These are phyloP conservation scores for Metschnikowia reukaufii DNA, from an alignment of 805 yeast species.

Conservation along the genomic window DNA sequence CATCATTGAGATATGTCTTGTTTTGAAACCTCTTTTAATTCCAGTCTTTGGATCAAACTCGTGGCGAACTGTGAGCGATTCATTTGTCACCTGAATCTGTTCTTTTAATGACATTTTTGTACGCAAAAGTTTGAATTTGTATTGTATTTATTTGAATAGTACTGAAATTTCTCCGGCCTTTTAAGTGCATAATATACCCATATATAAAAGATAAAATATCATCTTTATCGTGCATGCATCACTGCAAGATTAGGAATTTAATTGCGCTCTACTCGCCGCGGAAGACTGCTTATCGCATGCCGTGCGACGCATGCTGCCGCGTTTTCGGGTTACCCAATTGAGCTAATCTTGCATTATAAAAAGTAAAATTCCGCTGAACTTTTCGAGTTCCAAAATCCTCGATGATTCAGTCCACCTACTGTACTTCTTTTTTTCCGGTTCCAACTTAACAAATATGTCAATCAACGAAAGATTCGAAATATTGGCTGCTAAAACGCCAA, in stretches of 20 bases:
- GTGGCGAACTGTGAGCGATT: conserved; percentile 1
- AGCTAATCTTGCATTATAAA: background rate
- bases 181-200: too few relatives aligned
- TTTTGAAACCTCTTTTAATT: conserved; percentile 6
- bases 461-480: conserved; percentile 1
- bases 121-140: background rate
- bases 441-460: background rate
- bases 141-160: too few relatives aligned
- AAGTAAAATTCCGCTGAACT: background rate
- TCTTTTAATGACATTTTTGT: conserved; percentile 1
- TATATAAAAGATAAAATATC: too few relatives aligned
- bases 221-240: background rate
- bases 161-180: too few relatives aligned
- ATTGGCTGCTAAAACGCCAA: conserved; percentile 26
- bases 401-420: too few relatives aligned
- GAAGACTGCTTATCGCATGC: background rate
- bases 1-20: conserved; percentile 9
- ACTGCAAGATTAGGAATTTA: background rate
- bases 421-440: background rate
- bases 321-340: background rate
- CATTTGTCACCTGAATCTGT: background rate
- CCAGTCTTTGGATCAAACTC: conserved; percentile 12
- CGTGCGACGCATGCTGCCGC: background rate
- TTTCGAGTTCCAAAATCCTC: background rate
- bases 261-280: too few relatives aligned